Evolutionary conservation across 352 stramenopile genomes (phyloP).

Genomic region (Peronospora destructor): DNA sequence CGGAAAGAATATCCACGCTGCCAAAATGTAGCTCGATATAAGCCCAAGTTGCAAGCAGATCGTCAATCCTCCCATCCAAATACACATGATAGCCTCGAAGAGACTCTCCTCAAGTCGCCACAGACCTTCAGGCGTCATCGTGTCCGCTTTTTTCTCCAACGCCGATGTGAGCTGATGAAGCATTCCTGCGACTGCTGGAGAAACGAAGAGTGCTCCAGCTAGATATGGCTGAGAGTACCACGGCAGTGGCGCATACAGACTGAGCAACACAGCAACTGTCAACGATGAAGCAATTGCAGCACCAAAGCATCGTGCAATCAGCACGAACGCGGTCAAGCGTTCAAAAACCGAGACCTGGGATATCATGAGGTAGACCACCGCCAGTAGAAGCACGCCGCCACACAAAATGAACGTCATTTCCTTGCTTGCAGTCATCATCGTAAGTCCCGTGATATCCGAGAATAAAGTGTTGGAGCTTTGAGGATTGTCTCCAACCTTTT

Average conservation of each 20-base stretch:
- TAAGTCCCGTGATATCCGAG: slow-evolving; percentile 55
- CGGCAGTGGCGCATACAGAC: slow-evolving; percentile 51
- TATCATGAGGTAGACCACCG: slow-evolving; percentile 37
- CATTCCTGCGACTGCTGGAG: slow-evolving; percentile 49
- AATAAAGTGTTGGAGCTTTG: slow-evolving; percentile 66
- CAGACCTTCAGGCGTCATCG: slow-evolving; percentile 21
- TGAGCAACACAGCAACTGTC: slow-evolving; percentile 39
- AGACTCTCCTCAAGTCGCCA: slow-evolving; percentile 55
- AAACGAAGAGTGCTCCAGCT: slow-evolving; percentile 36
- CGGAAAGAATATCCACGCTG: slow-evolving; percentile 60
- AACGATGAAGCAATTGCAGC: slow-evolving; percentile 32
- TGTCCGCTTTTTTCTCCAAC: slow-evolving; percentile 22
- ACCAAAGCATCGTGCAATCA: slow-evolving; percentile 34
- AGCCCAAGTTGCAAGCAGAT: slow-evolving; percentile 33
- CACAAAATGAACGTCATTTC: slow-evolving; percentile 35
- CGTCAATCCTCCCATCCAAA: slow-evolving; percentile 35
- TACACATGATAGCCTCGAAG: slow-evolving; percentile 51
- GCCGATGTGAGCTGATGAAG: slow-evolving; percentile 35
- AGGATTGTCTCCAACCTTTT: slow-evolving; percentile 47
- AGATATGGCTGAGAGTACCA: slow-evolving; percentile 64
- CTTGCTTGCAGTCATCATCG: slow-evolving; percentile 61
- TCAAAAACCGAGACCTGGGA: slow-evolving; percentile 40
- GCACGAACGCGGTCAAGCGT: slow-evolving; percentile 31
- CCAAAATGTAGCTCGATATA: slow-evolving; percentile 57
- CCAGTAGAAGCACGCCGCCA: slow-evolving; percentile 30